Evolutionary conservation across 495 filamentous ascomycete genomes (phyloP).

Genomic region (Penicillium egyptiacum): DNA sequence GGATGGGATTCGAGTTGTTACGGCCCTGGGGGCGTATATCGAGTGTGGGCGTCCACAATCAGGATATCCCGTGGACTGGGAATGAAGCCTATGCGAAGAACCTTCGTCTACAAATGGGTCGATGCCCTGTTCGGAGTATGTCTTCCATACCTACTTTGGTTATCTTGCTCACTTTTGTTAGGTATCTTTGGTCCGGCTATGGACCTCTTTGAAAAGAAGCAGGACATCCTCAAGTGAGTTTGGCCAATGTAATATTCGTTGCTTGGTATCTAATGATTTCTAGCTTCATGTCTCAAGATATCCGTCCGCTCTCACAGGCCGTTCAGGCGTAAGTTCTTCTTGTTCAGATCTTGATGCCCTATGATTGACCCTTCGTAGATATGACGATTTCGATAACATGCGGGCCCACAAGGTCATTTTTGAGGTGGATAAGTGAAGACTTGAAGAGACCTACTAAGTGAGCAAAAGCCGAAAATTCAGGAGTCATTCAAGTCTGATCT

Average conservation of each 20-base stretch:
- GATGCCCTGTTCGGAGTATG: slow-evolving; percentile 71
- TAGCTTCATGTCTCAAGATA: slow-evolving; percentile 41
- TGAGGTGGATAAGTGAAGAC: slow-evolving; percentile 35
- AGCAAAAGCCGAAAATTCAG: too few species aligned
- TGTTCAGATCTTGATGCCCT: not conserved
- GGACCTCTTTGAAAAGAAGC: slow-evolving; percentile 60
- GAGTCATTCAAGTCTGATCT: not conserved
- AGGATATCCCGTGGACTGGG: slow-evolving; percentile 83
- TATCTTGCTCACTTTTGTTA: slow-evolving; percentile 12
- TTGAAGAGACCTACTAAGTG: too few species aligned
- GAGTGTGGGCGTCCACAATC: slow-evolving; percentile 87
- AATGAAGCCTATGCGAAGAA: slow-evolving; percentile 89
- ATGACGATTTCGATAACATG: slow-evolving; percentile 42
- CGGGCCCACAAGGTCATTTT: slow-evolving; percentile 40
- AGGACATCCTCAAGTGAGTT: slow-evolving; percentile 34
- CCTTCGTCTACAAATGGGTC: slow-evolving; percentile 81
- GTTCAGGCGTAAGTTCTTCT: slow-evolving; percentile 30
- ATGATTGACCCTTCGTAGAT: slow-evolving; percentile 18
- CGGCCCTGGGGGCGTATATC: slow-evolving; percentile 81
- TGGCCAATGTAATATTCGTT: not conserved
- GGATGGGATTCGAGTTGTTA: slow-evolving; percentile 78
- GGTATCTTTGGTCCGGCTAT: slow-evolving; percentile 59
- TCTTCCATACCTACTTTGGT: not conserved
- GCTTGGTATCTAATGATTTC: slow-evolving; percentile 13
- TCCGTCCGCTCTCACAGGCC: slow-evolving; percentile 39